Percentiles rank a stretch among this genome's conserved stretches.
phyloP scores from a whole-genome alignment of 306 rosid genomes.

The Begonia masoniana region DNA sequence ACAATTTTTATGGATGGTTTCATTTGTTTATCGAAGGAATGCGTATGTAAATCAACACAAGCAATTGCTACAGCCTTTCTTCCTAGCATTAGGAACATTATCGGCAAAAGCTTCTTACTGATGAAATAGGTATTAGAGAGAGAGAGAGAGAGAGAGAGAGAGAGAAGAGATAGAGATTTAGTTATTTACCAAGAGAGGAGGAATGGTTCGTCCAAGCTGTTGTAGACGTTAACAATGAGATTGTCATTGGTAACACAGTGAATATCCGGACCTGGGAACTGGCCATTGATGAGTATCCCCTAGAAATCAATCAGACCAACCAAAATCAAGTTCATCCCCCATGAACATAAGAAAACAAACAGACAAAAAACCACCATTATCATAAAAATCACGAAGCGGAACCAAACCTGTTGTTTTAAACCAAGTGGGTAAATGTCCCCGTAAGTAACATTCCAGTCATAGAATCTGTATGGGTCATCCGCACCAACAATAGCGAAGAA shows the following conservation, averaged over 20 bases:
- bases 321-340: too few species aligned
- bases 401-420: conserved; percentile 51
- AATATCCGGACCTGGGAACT: conserved; percentile 85
- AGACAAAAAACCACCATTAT: too few species aligned
- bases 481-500: conserved; percentile 10
- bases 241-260: conserved; percentile 77
- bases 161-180: conserved; percentile 15
- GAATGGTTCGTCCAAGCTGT: conserved; percentile 78
- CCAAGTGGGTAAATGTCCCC: conserved; percentile 91
- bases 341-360: too few species aligned
- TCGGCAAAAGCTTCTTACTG: too few species aligned
- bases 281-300: conserved; percentile 88
- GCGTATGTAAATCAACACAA: too few species aligned
- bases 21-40: too few species aligned
- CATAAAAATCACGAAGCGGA: not conserved
- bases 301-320: conserved; percentile 6
- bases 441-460: conserved; percentile 62
- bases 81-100: too few species aligned
- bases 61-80: too few species aligned
- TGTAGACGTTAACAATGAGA: conserved; percentile 61
- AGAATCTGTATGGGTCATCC: conserved; percentile 72
- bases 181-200: conserved; percentile 48
- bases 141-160: conserved; percentile 19
- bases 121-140: not conserved
- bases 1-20: too few species aligned